Percentiles rank a stretch among this genome's conserved stretches.
Evolutionary conservation across 2,329 filamentous ascomycete genomes (phyloP).

Genomic region (Fusarium domesticum): DNA sequence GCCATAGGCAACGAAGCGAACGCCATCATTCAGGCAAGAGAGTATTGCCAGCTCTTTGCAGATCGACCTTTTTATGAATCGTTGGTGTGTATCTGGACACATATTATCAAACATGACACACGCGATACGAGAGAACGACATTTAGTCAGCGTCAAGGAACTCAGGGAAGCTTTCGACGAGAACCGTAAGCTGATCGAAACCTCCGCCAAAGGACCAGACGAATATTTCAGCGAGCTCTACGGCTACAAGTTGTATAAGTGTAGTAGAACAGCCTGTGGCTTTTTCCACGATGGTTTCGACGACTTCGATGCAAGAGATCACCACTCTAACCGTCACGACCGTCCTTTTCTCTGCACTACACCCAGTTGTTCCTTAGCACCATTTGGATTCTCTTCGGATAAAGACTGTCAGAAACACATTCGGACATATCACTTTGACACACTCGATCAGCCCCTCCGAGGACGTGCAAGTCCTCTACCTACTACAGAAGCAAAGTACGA

Average conservation of each 20-base stretch:
- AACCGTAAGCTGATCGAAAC: background rate
- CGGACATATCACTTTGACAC: slow-evolving; percentile 6
- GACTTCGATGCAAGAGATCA: slow-evolving; percentile 29
- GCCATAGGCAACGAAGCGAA: background rate
- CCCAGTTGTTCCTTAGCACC: slow-evolving; percentile 32
- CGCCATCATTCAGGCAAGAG: background rate
- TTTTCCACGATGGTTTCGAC: slow-evolving; percentile 43
- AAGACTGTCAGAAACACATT: slow-evolving; percentile 33
- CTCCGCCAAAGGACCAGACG: background rate
- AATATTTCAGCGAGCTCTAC: slow-evolving; percentile 31
- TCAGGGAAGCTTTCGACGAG: background rate
- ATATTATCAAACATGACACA: background rate
- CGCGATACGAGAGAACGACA: background rate
- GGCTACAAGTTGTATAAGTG: slow-evolving; percentile 42
- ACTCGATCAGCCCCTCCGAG: background rate
- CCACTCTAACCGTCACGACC: slow-evolving; percentile 40
- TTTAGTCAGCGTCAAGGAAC: background rate
- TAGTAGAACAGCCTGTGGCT: slow-evolving; percentile 38
- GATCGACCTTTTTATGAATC: background rate
- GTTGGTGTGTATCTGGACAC: background rate
- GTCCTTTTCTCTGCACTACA: slow-evolving; percentile 39
- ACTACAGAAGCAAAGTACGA: background rate
- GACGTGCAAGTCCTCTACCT: background rate
- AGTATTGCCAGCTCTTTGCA: background rate
- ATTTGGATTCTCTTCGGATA: slow-evolving; percentile 41